Percentiles rank a stretch among this genome's conserved stretches.
Evolutionary conservation across 805 yeast genomes (phyloP).

Genomic region (Monosporozyma yasuniensis): DNA sequence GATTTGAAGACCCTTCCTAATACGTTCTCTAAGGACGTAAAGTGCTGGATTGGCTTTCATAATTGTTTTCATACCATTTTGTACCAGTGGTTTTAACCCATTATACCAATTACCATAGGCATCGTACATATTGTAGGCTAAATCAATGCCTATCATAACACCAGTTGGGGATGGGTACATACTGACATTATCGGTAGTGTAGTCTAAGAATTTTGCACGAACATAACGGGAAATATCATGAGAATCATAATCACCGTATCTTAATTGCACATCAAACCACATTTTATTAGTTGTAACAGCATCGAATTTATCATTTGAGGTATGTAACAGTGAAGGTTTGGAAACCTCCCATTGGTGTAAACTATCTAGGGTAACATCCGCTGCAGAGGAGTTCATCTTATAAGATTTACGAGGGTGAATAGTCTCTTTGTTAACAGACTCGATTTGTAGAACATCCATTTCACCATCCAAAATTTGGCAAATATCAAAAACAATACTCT

Average conservation of each 20-base stretch:
- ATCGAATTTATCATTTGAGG: slow-evolving; percentile 54
- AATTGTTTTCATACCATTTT: slow-evolving; percentile 84
- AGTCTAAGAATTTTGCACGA: slow-evolving; percentile 85
- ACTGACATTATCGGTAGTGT: slow-evolving; percentile 78
- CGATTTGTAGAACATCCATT: slow-evolving; percentile 72
- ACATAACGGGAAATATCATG: slow-evolving; percentile 94
- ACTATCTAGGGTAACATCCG: slow-evolving; percentile 75
- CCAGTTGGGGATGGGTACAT: slow-evolving; percentile 93
- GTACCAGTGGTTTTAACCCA: slow-evolving; percentile 82
- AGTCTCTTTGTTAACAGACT: slow-evolving; percentile 78
- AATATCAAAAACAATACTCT: slow-evolving; percentile 83
- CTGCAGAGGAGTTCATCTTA: slow-evolving; percentile 92
- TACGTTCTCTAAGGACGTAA: slow-evolving; percentile 83
- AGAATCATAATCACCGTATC: slow-evolving; percentile 96
- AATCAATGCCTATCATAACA: slow-evolving; percentile 77
- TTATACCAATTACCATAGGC: slow-evolving; percentile 98
- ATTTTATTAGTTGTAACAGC: slow-evolving; percentile 56
- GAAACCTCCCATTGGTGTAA: slow-evolving; percentile 76
- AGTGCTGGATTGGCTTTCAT: slow-evolving; percentile 94
- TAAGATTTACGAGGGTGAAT: slow-evolving; percentile 96
- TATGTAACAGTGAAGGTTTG: slow-evolving; percentile 70
- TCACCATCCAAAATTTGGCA: slow-evolving; percentile 89
- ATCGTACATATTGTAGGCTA: slow-evolving; percentile 93
- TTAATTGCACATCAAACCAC: slow-evolving; percentile 91
- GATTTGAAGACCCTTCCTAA: slow-evolving; percentile 86